A percentile compares a stretch with the other conserved stretches of the same genome.
phyloP scores from a whole-genome alignment of 75 land plant species.

The Selaginella moellendorffii region DNA sequence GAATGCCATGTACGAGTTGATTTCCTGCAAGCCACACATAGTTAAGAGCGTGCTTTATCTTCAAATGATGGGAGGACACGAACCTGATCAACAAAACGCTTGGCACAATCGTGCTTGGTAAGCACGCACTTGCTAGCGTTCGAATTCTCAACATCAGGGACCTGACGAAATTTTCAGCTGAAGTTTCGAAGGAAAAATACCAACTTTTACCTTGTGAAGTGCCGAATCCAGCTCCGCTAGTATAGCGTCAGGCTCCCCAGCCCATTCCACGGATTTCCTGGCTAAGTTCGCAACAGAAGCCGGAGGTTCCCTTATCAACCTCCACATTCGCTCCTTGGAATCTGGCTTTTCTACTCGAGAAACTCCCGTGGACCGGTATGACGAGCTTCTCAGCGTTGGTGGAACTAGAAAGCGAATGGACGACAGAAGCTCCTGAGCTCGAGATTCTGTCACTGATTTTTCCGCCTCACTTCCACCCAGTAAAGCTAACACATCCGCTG shows the following conservation, averaged over 20 bases:
- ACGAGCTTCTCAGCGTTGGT: background rate
- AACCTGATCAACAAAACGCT: conserved; percentile 52
- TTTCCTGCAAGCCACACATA: conserved; percentile 34
- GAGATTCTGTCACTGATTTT: background rate
- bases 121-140: conserved; percentile 41
- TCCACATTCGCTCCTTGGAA: background rate
- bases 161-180: conserved; percentile 23
- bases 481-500: background rate
- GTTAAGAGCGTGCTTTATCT: background rate
- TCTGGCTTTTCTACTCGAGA: background rate
- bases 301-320: conserved; percentile 34
- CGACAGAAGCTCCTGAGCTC: background rate
- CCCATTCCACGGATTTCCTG: conserved; percentile 49
- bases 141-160: conserved; percentile 76
- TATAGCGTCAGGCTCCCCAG: conserved; percentile 48
- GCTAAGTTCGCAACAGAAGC: conserved; percentile 49
- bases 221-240: conserved; percentile 2
- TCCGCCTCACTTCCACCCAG: background rate
- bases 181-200: background rate
- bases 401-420: background rate
- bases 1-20: conserved; percentile 63
- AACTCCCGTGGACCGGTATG: background rate
- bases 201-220: background rate
- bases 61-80: too few relatives aligned
- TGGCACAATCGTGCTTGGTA: conserved; percentile 68